Conservation (phyloP, 2,329 filamentous ascomycete genomes). For the Clarireedia hainanense region DNA sequence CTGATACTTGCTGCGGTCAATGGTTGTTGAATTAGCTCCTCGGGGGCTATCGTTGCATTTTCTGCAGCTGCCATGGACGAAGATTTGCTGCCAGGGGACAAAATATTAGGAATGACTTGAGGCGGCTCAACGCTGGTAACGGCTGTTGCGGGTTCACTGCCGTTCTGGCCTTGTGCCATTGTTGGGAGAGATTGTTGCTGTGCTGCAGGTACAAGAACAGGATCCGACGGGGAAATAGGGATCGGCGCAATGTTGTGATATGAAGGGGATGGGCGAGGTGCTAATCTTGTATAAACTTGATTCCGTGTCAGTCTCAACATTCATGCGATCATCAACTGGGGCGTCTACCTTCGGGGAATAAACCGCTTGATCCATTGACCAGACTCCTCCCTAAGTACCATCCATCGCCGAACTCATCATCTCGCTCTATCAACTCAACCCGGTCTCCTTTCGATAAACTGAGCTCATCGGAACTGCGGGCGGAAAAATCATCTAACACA, state of each 20-base stretch:
- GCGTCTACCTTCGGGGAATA: conserved; percentile 69
- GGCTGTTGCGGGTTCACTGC: neutral
- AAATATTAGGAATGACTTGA: neutral
- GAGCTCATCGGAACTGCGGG: conserved; percentile 87
- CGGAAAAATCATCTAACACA: conserved; percentile 74
- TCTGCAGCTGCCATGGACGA: neutral
- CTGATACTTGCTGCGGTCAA: conserved; percentile 29
- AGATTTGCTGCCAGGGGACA: neutral
- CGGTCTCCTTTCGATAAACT: conserved; percentile 78
- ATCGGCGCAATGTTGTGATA: conserved; percentile 19
- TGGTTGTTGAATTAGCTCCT: conserved; percentile 27
- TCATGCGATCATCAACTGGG: neutral
- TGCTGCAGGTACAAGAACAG: conserved; percentile 9
- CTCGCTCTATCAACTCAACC: conserved; percentile 74
- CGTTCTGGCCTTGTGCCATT: neutral
- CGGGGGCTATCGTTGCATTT: neutral
- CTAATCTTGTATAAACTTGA: conserved; percentile 30
- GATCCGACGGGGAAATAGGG: conserved; percentile 11
- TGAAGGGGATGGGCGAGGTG: conserved; percentile 26
- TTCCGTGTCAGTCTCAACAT: conserved; percentile 12
- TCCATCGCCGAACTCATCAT: conserved; percentile 83
- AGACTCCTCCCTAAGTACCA: conserved; percentile 76
- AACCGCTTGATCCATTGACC: conserved; percentile 63
- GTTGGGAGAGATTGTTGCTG: neutral
- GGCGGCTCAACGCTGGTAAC: neutral